Evolutionary conservation across 495 filamentous ascomycete species (phyloP).

Genomic region (Neurospora sp.): DNA sequence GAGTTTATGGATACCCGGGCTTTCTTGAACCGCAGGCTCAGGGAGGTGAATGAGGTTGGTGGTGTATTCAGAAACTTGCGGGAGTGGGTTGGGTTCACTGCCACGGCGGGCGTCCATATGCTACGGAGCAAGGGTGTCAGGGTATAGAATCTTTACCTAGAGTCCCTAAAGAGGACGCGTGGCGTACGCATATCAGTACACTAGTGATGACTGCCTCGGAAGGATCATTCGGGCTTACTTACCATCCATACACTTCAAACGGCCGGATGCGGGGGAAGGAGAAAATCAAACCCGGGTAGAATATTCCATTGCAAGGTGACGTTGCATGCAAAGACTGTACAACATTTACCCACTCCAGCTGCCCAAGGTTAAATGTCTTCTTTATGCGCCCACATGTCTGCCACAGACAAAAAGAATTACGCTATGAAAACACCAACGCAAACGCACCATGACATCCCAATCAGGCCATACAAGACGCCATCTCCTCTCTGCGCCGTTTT

Average conservation of each 20-base stretch:
- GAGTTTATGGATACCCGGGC: conserved; percentile 62
- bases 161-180: background rate
- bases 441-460: background rate
- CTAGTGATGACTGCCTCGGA: background rate
- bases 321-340: background rate
- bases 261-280: background rate
- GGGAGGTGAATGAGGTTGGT: conserved; percentile 53
- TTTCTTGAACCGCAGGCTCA: conserved; percentile 68
- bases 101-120: conserved; percentile 50
- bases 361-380: background rate
- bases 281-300: background rate
- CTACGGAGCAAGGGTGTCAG: conserved; percentile 54
- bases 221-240: background rate
- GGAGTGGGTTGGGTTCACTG: conserved; percentile 72
- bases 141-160: conserved; percentile 29
- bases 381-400: background rate
- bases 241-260: background rate
- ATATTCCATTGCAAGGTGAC: background rate
- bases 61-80: conserved; percentile 48
- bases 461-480: background rate
- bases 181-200: background rate
- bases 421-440: background rate
- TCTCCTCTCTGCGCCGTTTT: background rate
- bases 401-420: background rate
- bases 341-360: background rate